These are phyloP conservation scores for Juglanconis sp. DNA, from an alignment of 2,329 filamentous ascomycete species.

Conservation along the genomic window DNA sequence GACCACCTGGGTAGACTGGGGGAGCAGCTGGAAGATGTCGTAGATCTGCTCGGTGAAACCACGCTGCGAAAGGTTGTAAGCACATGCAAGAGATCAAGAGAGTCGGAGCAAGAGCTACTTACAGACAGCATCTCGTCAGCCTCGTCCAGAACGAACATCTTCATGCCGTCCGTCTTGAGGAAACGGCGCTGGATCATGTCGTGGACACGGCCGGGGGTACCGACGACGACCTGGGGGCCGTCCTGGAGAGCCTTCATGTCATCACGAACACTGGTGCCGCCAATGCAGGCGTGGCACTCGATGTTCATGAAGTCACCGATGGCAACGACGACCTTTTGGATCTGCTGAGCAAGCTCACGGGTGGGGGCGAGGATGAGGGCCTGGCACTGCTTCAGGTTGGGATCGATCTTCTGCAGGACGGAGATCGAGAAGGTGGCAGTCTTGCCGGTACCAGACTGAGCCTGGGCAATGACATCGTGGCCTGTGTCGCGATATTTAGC, in stretches of 20 bases:
- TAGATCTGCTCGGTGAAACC: constrained; percentile 99
- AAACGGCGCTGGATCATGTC: constrained; percentile 61
- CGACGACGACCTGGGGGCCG: constrained; percentile 95
- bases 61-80: constrained; percentile 62
- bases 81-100: constrained; percentile 22
- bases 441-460: constrained; percentile 97
- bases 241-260: constrained; percentile 98
- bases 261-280: constrained; percentile 95
- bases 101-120: constrained; percentile 32
- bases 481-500: constrained; percentile 45
- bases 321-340: constrained; percentile 98
- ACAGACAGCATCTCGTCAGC: constrained; percentile 72
- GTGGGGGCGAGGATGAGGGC: constrained; percentile 94
- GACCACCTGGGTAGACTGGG: constrained; percentile 95
- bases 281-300: constrained; percentile 97
- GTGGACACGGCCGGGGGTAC: constrained; percentile 88
- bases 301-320: constrained; percentile 99
- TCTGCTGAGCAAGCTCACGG: constrained; percentile 94
- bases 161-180: constrained; percentile 58
- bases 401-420: constrained; percentile 94
- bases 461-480: constrained; percentile 99
- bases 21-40: constrained; percentile 95
- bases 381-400: constrained; percentile 86
- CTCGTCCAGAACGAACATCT: constrained; percentile 62
- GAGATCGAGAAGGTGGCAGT: constrained; percentile 95